These are phyloP conservation scores for Cavenderia fasciculata DNA, from an alignment of 78 protist genomes.

Conservation along the genomic window DNA sequence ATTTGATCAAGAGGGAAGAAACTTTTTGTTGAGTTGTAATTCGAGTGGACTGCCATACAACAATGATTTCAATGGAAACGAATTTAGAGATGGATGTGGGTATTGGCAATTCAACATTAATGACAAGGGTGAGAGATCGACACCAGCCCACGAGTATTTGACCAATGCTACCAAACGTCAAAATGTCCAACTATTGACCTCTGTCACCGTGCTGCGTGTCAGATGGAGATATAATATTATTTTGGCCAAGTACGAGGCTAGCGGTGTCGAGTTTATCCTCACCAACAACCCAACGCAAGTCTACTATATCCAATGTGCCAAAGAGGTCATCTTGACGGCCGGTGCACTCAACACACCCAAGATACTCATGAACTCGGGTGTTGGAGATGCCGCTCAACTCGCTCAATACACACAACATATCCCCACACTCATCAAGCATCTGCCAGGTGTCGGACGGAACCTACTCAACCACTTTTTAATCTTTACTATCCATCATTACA, in stretches of 20 bases:
- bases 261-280: not conserved
- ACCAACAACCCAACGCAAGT: not conserved
- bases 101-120: constrained; percentile 54
- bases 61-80: constrained; percentile 17
- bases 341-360: constrained; percentile 77
- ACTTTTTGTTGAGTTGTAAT: constrained; percentile 14
- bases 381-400: constrained; percentile 45
- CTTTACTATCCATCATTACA: constrained; percentile 27
- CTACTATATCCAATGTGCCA: not conserved
- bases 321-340: constrained; percentile 67
- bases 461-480: constrained; percentile 52
- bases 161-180: not conserved
- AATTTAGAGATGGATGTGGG: constrained; percentile 46
- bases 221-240: constrained; percentile 9
- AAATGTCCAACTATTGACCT: not conserved
- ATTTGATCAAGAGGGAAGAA: constrained; percentile 41
- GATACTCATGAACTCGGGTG: constrained; percentile 41
- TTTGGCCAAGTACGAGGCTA: not conserved
- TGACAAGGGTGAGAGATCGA: constrained; percentile 35
- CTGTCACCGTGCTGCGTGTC: constrained; percentile 5
- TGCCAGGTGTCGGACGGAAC: constrained; percentile 54
- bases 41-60: constrained; percentile 37
- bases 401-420: constrained; percentile 2
- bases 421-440: not conserved
- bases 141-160: constrained; percentile 45